Percentiles rank a stretch among this genome's conserved stretches.
Conservation (phyloP, 257 asterid species). For the Linderniella brevidens region DNA sequence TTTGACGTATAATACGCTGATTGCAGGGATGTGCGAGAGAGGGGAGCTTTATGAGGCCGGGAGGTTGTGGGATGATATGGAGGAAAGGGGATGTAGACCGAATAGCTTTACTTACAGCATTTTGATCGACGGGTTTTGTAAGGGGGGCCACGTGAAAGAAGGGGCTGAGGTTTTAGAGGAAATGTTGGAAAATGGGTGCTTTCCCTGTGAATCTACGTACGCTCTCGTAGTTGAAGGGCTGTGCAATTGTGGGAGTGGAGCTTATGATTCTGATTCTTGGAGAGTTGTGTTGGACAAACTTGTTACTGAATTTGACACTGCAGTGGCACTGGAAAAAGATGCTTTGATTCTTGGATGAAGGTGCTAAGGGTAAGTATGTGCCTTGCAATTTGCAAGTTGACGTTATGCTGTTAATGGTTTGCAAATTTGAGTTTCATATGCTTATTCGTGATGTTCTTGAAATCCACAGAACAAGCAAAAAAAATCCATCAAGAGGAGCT, state of each 20-base stretch:
- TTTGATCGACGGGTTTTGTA: conserved; percentile 66
- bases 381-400: no score
- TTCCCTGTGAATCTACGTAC: conserved; percentile 45
- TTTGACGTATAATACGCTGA: conserved; percentile 62
- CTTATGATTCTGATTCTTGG: conserved; percentile 15
- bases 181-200: conserved; percentile 50
- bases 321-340: no score
- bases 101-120: conserved; percentile 61
- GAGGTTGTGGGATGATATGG: conserved; percentile 90
- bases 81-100: conserved; percentile 57
- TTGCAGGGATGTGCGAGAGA: conserved; percentile 72
- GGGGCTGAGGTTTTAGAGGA: conserved; percentile 60
- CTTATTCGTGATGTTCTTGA: no score
- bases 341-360: no score
- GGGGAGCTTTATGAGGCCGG: conserved; percentile 86
- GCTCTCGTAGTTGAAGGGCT: conserved; percentile 45
- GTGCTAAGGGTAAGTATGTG: no score
- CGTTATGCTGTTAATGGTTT: no score
- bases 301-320: no score
- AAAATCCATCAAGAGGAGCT: no score
- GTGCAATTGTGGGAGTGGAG: conserved; percentile 24
- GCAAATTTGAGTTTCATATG: no score
- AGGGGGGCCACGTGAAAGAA: conserved; percentile 45
- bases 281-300: no score
- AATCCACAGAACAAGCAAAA: no score